Evolutionary conservation across 257 asterid genomes (phyloP).

Genomic region (Schizonepeta tenuifolia): DNA sequence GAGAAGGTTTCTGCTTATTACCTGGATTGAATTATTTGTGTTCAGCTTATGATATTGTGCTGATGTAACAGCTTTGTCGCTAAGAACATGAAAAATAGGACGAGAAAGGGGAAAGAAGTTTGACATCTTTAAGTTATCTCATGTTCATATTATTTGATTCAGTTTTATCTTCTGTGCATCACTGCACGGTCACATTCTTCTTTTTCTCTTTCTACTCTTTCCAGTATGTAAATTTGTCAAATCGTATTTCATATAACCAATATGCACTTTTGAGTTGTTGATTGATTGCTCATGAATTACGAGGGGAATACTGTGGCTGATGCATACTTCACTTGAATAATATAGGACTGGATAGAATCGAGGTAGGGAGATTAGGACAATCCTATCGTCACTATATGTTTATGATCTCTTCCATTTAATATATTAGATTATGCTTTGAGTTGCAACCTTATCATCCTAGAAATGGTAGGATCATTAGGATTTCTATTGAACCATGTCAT

Average conservation of each 20-base stretch:
- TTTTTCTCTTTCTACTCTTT: too few species aligned
- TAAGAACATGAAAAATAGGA: constrained; percentile 7
- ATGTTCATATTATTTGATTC: background rate
- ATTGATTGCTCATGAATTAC: constrained; percentile 15
- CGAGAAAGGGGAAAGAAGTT: background rate
- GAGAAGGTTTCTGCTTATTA: constrained; percentile 68
- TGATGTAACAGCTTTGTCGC: constrained; percentile 1
- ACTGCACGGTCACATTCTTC: background rate
- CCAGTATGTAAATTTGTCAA: too few species aligned
- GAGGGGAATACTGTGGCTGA: background rate
- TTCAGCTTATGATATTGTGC: constrained; percentile 17
- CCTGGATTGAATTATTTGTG: constrained; percentile 20
- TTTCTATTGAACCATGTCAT: background rate
- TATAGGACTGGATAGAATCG: background rate
- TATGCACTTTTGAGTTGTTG: too few species aligned
- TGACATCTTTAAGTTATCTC: background rate
- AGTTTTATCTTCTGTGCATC: background rate
- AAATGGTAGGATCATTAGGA: background rate
- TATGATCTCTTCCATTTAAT: constrained; percentile 10
- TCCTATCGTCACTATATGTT: background rate
- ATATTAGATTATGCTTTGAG: background rate
- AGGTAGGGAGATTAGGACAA: background rate
- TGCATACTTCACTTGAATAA: background rate
- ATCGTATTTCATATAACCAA: too few species aligned
- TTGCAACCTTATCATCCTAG: background rate